Conservation (phyloP, 148 eudicot genomes). For the Rheum nobile region DNA sequence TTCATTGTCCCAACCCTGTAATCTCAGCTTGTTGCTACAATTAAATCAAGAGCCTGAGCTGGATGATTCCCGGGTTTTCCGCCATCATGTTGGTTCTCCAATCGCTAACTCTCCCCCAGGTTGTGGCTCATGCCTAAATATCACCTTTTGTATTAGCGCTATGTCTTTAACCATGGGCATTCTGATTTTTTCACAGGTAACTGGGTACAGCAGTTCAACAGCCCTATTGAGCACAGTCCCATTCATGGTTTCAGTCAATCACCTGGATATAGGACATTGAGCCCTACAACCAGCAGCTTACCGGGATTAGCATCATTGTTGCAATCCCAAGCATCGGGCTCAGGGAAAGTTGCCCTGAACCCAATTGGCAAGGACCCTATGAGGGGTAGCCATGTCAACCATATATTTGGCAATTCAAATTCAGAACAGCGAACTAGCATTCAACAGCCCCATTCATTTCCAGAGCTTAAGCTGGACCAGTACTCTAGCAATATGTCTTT, state of each 20-base stretch:
- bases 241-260: constrained; percentile 42
- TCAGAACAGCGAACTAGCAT: constrained; percentile 28
- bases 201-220: constrained; percentile 50
- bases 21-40: constrained; percentile 54
- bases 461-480: constrained; percentile 43
- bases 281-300: constrained; percentile 39
- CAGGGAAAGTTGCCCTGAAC: constrained; percentile 44
- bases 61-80: constrained; percentile 53
- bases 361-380: constrained; percentile 39
- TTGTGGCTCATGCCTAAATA: constrained; percentile 8
- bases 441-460: constrained; percentile 65
- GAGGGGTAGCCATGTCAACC: constrained; percentile 34
- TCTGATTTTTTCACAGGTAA: constrained; percentile 31
- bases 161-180: neutral
- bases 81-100: constrained; percentile 48
- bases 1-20: neutral
- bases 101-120: constrained; percentile 76
- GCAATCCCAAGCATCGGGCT: constrained; percentile 38
- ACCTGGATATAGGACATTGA: constrained; percentile 37
- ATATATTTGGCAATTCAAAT: constrained; percentile 23
- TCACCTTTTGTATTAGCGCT: neutral
- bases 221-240: constrained; percentile 46
- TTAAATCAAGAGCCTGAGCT: constrained; percentile 67
- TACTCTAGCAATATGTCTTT: constrained; percentile 34
- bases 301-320: constrained; percentile 58